Base-by-base conservation (phyloP, 441 rosid species). In the Corymbia calophylla region DNA sequence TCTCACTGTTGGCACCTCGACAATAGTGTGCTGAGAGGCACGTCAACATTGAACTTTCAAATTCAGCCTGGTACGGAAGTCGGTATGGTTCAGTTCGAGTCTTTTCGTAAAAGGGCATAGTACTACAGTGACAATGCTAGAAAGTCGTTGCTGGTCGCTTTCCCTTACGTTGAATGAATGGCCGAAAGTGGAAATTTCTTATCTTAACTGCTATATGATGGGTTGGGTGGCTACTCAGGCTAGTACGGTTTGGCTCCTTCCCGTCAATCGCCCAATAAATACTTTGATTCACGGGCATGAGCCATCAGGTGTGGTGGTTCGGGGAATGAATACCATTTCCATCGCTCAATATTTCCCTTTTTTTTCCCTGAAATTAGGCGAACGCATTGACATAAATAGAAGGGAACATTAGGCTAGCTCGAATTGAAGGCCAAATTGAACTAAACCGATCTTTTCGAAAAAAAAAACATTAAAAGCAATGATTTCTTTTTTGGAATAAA, bases 1-100 rank as follows among this genome's bases (percentile, higher is more conserved):
- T 0, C 0, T 1, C 5, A 0, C 8, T 8, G 0, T n/a, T n/a
- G 39, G 1, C 11, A 64, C 12, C 5, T 31, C 1, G 9, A 2
- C 8, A 7, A 64, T 11, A 15, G 32, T 4, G 3, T 64, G 18
- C 0, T 2, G 73, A 64, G 0, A n/a, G 1, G 11, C 6, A 14
- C 10, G 16, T 8, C 2, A 15, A 64, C 8, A 15, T n/a, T 1
- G 1, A 16, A n/a, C 5, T 64, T 64, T 64, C 39, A 15, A 64
- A 64, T 64, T 5, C 4, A 0, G 3, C 1, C 31, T 0, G 1
- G 21, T 4, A n/a, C 0, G 6, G 62, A 58, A 58, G 62, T 58
- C 23, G 29, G n/a, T 23, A 9, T 58, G 62, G 62, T 23, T 58
- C 10, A 10, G 10, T 23, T 25, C 2, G 62, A 58, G 62, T 56